These are phyloP conservation scores for Aspergillus texensis DNA, from an alignment of 2,329 filamentous ascomycete species.

Conservation along the genomic window DNA sequence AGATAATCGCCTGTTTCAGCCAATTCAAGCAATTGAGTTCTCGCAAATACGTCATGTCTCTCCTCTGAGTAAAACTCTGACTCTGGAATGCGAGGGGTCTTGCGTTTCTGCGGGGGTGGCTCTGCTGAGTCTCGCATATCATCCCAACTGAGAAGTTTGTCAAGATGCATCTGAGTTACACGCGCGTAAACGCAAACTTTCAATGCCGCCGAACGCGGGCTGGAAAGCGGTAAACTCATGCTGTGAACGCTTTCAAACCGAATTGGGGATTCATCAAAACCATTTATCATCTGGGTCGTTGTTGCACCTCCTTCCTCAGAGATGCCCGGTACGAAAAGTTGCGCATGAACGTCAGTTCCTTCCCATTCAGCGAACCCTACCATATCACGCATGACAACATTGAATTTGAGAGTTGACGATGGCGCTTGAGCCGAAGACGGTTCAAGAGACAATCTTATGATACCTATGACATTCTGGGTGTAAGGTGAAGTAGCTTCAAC, in stretches of 20 bases:
- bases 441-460: slow-evolving; percentile 86
- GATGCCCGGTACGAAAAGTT: slow-evolving; percentile 91
- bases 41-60: slow-evolving; percentile 86
- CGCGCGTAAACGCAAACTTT: slow-evolving; percentile 90
- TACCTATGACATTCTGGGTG: slow-evolving; percentile 85
- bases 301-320: slow-evolving; percentile 90
- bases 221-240: slow-evolving; percentile 87
- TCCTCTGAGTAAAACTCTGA: slow-evolving; percentile 93
- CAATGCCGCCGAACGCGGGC: slow-evolving; percentile 72
- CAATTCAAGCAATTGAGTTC: slow-evolving; percentile 87
- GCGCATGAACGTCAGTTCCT: slow-evolving; percentile 91
- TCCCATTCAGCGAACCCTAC: slow-evolving; percentile 93
- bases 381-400: slow-evolving; percentile 97
- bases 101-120: slow-evolving; percentile 59
- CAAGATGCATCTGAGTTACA: slow-evolving; percentile 89
- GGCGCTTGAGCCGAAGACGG: slow-evolving; percentile 92
- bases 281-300: slow-evolving; percentile 89
- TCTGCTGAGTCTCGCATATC: slow-evolving; percentile 83
- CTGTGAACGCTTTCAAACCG: slow-evolving; percentile 97
- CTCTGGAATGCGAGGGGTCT: slow-evolving; percentile 75
- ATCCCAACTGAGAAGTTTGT: slow-evolving; percentile 97
- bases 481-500: slow-evolving; percentile 91
- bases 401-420: slow-evolving; percentile 92
- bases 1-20: slow-evolving; percentile 88
- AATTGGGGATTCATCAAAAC: slow-evolving; percentile 90